Base-by-base conservation (phyloP, 495 filamentous ascomycete species). In the Penicillium riverlandense region DNA sequence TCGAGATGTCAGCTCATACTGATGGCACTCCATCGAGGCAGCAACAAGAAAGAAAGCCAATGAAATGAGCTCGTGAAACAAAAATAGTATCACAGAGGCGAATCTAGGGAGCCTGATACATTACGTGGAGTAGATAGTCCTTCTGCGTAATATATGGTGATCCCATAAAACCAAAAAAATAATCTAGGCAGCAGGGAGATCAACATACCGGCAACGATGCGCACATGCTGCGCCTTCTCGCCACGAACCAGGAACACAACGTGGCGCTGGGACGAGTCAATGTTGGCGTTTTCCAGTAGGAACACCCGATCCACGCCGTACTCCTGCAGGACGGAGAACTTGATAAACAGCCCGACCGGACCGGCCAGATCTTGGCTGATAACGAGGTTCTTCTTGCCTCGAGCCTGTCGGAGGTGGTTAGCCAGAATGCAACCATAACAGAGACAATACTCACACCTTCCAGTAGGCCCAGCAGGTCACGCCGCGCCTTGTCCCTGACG, bases 271-370 rank as follows among this genome's bases (percentile, higher is more conserved):
- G 84, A 88, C 37, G 84, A 82, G 62, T 97, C 94, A 49, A 84
- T 83, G 69, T 96, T 95, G 53, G 84, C 84, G 64, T 97, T 96
- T 66, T 95, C 89, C 34, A 99, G 74, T 55, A 94, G 82, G 74
- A 96, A 97, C 43, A 96, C 82, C 52, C 89, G 92, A 64, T 97
- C 90, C 54, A 97, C 89, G 11, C 94, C 94, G 72, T 97, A 95
- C 53, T 99, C 91, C 47, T 88, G 83, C 14, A 88, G 76, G 36
- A 79, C 78, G 11, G 94, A 95, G 57, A 95, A 92, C 61, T 96
- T 96, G 69, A 94, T 85, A 58, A 97, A 84, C 43, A 94, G 76
- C 38, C 88, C 87, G 40, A 99, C 76, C 30, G 89, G 85, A 32
- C 90, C 90, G 50, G 90, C 89, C 53, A 99, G 76, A 54, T 83